Evolutionary conservation across 257 asterid genomes (phyloP).

Genomic region (Solanum pimpinellifolium): DNA sequence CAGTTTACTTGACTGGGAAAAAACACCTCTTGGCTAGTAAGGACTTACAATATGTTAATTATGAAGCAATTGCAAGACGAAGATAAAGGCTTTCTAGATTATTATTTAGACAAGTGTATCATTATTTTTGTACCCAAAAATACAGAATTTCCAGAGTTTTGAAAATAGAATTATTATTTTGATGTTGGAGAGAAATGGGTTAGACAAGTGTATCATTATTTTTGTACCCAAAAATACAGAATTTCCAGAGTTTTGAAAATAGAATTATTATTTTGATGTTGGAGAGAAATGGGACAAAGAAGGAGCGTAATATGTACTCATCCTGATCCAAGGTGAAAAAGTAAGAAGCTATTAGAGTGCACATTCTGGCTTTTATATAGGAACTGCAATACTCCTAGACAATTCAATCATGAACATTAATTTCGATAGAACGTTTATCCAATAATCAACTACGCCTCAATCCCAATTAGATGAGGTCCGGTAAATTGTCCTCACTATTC

Average conservation of each 20-base stretch:
- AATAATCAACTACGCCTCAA: neutral
- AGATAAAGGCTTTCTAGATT: neutral
- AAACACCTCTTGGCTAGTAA: neutral
- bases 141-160: neutral
- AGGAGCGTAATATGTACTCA: neutral
- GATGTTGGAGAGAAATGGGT: neutral
- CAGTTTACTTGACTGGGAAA: neutral
- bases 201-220: neutral
- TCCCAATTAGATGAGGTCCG: neutral
- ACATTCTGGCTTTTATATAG: neutral
- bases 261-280: neutral
- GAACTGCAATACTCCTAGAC: neutral
- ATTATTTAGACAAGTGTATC: neutral
- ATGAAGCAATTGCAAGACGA: neutral
- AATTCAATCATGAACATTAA: neutral
- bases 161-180: neutral
- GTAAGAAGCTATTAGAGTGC: neutral
- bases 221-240: neutral
- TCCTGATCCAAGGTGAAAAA: neutral
- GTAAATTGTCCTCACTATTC: neutral
- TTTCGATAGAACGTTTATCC: neutral
- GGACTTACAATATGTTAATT: neutral
- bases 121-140: neutral
- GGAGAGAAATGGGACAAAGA: neutral
- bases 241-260: neutral